A percentile compares a stretch with the other conserved stretches of the same genome.
Evolutionary conservation across 768 basidiomycete genomes (phyloP).

Genomic region (Pleurotus tuber-regium): DNA sequence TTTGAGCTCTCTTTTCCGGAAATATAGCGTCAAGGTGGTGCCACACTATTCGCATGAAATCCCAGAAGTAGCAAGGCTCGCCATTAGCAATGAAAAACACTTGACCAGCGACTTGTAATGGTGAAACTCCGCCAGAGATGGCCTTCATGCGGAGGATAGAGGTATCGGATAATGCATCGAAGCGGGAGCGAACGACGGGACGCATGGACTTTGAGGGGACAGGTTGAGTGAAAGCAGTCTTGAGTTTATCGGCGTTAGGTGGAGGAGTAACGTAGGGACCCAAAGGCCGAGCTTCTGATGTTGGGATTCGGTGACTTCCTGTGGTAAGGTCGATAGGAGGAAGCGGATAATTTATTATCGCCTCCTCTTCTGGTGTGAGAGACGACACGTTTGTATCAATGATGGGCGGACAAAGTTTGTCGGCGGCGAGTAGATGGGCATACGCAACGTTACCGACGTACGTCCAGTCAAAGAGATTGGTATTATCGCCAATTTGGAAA

Average conservation of each 20-base stretch:
- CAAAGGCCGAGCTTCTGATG: conserved; percentile 75
- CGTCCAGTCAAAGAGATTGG: conserved; percentile 93
- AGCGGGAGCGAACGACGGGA: conserved; percentile 71
- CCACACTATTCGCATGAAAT: conserved; percentile 85
- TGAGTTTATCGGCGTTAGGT: conserved; percentile 53
- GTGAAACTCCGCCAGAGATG: conserved; percentile 40
- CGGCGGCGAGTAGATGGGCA: conserved; percentile 91
- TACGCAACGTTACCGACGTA: conserved; percentile 95
- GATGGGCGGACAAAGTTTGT: conserved; percentile 65
- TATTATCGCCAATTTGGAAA: conserved; percentile 92
- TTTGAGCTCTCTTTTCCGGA: conserved; percentile 45
- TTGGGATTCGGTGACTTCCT: conserved; percentile 67
- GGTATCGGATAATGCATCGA: conserved; percentile 72
- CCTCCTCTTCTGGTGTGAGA: conserved; percentile 39
- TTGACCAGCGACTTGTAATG: conserved; percentile 86
- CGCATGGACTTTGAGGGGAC: conserved; percentile 35
- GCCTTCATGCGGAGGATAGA: conserved; percentile 53
- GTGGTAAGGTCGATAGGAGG: conserved; percentile 64
- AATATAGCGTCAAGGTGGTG: conserved; percentile 58
- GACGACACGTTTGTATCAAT: conserved; percentile 36
- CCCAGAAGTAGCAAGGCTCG: conserved; percentile 96
- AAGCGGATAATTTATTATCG: conserved; percentile 49
- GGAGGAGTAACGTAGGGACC: conserved; percentile 75
- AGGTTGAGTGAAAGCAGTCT: conserved; percentile 53
- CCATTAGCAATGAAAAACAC: conserved; percentile 97